Evolutionary conservation across 140 eudicot species (phyloP).

Genomic region (Ambrosia hybrid): DNA sequence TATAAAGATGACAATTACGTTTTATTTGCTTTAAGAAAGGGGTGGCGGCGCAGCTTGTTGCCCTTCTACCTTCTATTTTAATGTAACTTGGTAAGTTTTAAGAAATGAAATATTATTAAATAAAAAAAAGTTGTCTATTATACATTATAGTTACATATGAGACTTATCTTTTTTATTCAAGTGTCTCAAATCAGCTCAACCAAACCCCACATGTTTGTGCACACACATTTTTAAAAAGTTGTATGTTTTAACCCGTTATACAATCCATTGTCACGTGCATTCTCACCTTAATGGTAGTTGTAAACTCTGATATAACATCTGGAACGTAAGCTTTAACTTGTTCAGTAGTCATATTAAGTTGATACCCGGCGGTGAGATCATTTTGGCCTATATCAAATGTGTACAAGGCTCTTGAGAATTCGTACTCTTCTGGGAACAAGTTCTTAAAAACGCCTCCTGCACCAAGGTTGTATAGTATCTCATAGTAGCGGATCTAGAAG

Average conservation of each 20-base stretch:
- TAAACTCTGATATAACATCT: constrained; percentile 54
- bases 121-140: no score
- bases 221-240: not conserved
- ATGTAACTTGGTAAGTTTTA: no score
- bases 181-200: no score
- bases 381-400: constrained; percentile 89
- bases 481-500: no score
- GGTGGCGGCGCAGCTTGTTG: no score
- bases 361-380: constrained; percentile 83
- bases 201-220: no score
- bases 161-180: no score
- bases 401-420: constrained; percentile 62
- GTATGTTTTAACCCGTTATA: not conserved
- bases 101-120: no score
- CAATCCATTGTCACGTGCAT: not conserved
- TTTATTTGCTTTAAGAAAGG: no score
- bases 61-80: no score
- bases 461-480: no score
- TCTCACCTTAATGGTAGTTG: constrained; percentile 54
- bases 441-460: constrained; percentile 44
- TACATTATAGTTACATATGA: no score
- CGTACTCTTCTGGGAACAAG: constrained; percentile 43
- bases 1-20: not conserved
- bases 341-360: constrained; percentile 67
- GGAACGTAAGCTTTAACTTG: constrained; percentile 72